Percentiles rank a stretch among this genome's conserved stretches.
Evolutionary conservation across 768 basidiomycete genomes (phyloP).

Genomic region (Xerocomellus amylosporus): DNA sequence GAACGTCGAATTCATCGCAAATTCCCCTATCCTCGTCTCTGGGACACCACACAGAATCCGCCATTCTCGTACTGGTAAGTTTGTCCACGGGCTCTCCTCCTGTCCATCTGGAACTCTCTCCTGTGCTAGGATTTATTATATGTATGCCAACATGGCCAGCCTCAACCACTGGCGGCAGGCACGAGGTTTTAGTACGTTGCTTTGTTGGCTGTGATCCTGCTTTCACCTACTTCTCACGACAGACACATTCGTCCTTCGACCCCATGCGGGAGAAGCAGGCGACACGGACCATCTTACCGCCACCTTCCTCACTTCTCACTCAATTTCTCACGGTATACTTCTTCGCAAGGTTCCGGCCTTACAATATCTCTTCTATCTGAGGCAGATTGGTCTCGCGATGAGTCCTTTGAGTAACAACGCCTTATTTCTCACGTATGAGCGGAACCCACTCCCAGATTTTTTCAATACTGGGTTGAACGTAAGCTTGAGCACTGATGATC

Average conservation of each 20-base stretch:
- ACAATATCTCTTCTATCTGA: slow-evolving; percentile 96
- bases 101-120: slow-evolving; percentile 1
- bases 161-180: slow-evolving; percentile 88
- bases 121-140: slow-evolving; percentile 81
- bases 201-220: slow-evolving; percentile 1
- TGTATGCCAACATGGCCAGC: slow-evolving; percentile 95
- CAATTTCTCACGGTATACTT: slow-evolving; percentile 98
- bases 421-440: slow-evolving; percentile 92
- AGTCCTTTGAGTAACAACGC: slow-evolving; percentile 98
- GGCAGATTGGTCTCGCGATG: slow-evolving; percentile 99
- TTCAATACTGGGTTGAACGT: slow-evolving; percentile 96
- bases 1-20: slow-evolving; percentile 92
- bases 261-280: slow-evolving; percentile 96
- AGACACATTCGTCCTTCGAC: slow-evolving; percentile 97
- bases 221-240: not conserved
- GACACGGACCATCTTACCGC: slow-evolving; percentile 97
- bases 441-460: slow-evolving; percentile 96
- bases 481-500: slow-evolving; percentile 93
- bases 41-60: slow-evolving; percentile 88
- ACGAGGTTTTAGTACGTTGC: slow-evolving; percentile 83
- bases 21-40: slow-evolving; percentile 86
- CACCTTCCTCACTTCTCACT: slow-evolving; percentile 94
- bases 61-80: slow-evolving; percentile 93
- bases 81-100: not conserved
- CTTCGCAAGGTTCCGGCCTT: slow-evolving; percentile 96